Evolutionary conservation across 257 asterid genomes (phyloP).

Genomic region (Hygrophila difformis): DNA sequence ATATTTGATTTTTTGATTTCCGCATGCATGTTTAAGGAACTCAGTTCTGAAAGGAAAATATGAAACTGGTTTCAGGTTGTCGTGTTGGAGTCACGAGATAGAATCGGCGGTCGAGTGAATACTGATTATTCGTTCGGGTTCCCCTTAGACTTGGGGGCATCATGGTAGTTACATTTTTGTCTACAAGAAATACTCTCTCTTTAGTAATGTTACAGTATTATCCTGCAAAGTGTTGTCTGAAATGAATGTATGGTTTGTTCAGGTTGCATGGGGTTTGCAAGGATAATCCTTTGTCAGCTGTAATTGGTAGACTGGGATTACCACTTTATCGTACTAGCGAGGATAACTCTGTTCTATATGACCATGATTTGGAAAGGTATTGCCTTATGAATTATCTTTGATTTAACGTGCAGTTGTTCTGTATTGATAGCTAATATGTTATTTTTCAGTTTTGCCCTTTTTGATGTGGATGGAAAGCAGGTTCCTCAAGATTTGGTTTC

Average conservation of each 20-base stretch:
- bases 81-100: conserved; percentile 85
- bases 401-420: conserved; percentile 1
- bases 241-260: background rate
- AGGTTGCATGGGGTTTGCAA: conserved; percentile 98
- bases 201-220: background rate
- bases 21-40: background rate
- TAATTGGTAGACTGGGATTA: conserved; percentile 84
- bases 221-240: conserved; percentile 2
- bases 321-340: conserved; percentile 98
- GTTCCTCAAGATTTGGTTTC: conserved; percentile 86
- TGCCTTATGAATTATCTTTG: background rate
- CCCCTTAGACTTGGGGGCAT: conserved; percentile 98
- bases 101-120: conserved; percentile 96
- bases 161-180: conserved; percentile 50
- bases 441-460: conserved; percentile 75
- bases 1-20: background rate
- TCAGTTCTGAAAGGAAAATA: conserved; percentile 10
- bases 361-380: conserved; percentile 96
- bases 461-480: conserved; percentile 82
- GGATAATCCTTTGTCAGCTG: conserved; percentile 87
- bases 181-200: background rate
- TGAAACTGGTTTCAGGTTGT: conserved; percentile 56
- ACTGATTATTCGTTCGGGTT: conserved; percentile 92
- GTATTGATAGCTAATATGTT: background rate
- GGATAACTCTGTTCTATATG: conserved; percentile 92